Conservation (phyloP, 257 asterid genomes). For the Scutellaria galericulata region DNA sequence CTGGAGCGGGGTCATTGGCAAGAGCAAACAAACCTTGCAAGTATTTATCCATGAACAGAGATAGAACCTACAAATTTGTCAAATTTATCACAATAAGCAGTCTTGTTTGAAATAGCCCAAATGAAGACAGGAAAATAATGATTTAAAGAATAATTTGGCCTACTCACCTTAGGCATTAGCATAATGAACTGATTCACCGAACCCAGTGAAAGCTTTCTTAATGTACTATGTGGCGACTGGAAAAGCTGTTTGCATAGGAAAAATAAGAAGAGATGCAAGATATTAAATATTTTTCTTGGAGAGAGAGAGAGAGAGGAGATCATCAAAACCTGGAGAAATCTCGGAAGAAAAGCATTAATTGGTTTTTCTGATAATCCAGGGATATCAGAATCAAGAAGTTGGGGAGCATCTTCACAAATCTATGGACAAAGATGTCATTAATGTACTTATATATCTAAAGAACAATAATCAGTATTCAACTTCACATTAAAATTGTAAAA, state of each 20-base stretch:
- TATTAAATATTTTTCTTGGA: background rate
- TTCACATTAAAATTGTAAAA: slow-evolving; percentile 5
- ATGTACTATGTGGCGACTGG: slow-evolving; percentile 77
- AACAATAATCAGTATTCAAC: background rate
- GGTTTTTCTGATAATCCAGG: slow-evolving; percentile 88
- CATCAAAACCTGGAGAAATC: slow-evolving; percentile 75
- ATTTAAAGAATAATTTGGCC: slow-evolving; percentile 25
- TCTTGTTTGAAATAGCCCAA: slow-evolving; percentile 19
- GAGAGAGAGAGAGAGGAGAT: background rate
- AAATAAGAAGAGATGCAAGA: slow-evolving; percentile 9
- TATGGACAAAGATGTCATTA: slow-evolving; percentile 36
- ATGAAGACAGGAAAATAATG: slow-evolving; percentile 12
- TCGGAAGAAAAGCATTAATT: slow-evolving; percentile 81
- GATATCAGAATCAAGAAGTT: slow-evolving; percentile 80
- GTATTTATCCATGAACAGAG: slow-evolving; percentile 80
- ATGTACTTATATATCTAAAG: background rate
- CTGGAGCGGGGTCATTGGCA: slow-evolving; percentile 80
- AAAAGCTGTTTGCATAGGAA: slow-evolving; percentile 66
- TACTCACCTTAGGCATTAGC: slow-evolving; percentile 92
- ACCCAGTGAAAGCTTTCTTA: slow-evolving; percentile 85
- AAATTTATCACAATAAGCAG: slow-evolving; percentile 6
- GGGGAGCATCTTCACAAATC: slow-evolving; percentile 93
- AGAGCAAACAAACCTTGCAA: slow-evolving; percentile 92
- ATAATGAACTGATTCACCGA: slow-evolving; percentile 91
- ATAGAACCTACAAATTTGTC: slow-evolving; percentile 57